Percentiles rank a stretch among this genome's conserved stretches.
phyloP scores from a whole-genome alignment of 2,329 filamentous ascomycete species.

The Didymella keratinophila region DNA sequence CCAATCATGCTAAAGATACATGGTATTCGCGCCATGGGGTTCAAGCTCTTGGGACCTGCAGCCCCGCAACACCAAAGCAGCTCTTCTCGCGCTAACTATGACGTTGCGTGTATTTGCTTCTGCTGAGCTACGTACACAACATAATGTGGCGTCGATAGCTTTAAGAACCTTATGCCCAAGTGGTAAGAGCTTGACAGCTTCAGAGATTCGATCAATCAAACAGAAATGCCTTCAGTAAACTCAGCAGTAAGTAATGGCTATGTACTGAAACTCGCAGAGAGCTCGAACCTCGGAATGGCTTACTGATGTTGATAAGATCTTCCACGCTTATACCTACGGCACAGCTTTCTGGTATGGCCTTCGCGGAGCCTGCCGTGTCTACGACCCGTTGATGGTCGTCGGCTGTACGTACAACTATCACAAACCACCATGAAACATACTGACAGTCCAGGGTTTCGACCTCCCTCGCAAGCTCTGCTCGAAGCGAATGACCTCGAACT shows the following conservation, averaged over 20 bases:
- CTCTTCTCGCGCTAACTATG: slow-evolving; percentile 22
- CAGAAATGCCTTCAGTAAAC: slow-evolving; percentile 26
- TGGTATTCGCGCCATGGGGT: background rate
- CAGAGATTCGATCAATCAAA: background rate
- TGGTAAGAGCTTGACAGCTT: background rate
- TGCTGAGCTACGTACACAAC: slow-evolving; percentile 4
- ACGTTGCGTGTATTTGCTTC: slow-evolving; percentile 14
- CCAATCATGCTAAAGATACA: slow-evolving; percentile 1
- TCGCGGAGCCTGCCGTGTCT: slow-evolving; percentile 35
- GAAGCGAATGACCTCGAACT: slow-evolving; percentile 35
- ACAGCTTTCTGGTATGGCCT: slow-evolving; percentile 40
- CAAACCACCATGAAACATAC: background rate
- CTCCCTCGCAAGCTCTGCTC: slow-evolving; percentile 34
- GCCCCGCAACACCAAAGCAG: slow-evolving; percentile 19
- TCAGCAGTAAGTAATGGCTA: slow-evolving; percentile 19
- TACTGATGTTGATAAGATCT: slow-evolving; percentile 21
- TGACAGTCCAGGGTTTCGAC: slow-evolving; percentile 33
- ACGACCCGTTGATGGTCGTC: slow-evolving; percentile 36
- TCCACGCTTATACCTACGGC: slow-evolving; percentile 37
- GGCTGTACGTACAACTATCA: slow-evolving; percentile 30
- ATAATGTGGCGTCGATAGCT: slow-evolving; percentile 1
- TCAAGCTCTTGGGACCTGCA: slow-evolving; percentile 2
- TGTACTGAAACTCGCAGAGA: background rate
- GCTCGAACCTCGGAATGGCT: background rate
- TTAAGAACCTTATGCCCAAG: slow-evolving; percentile 5